These are phyloP conservation scores for Flaveria ramosissima DNA, from an alignment of 129 eudicot species.

Conservation along the genomic window DNA sequence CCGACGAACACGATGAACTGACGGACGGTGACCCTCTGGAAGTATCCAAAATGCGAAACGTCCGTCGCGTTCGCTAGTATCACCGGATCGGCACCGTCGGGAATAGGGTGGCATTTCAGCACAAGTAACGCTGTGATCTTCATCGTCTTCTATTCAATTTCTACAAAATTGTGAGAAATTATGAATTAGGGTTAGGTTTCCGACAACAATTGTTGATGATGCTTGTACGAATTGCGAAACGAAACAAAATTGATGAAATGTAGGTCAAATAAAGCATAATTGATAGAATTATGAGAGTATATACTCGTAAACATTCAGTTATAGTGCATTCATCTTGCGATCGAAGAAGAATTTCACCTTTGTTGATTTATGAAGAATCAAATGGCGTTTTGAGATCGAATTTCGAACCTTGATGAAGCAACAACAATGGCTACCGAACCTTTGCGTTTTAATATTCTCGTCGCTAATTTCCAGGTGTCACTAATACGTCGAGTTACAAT, in stretches of 20 bases:
- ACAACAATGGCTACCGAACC: not conserved
- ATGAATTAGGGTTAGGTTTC: slow-evolving; percentile 15
- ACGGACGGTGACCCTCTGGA: slow-evolving; percentile 76
- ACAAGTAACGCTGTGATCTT: slow-evolving; percentile 93
- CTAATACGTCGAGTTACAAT: not conserved
- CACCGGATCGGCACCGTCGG: slow-evolving; percentile 73
- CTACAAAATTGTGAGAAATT: slow-evolving; percentile 2
- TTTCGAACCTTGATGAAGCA: slow-evolving; percentile 6
- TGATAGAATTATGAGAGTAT: not conserved
- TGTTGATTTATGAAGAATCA: slow-evolving; percentile 22
- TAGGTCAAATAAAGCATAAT: slow-evolving; percentile 3
- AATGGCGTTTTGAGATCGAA: slow-evolving; percentile 22
- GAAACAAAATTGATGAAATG: slow-evolving; percentile 7
- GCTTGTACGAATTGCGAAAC: not conserved
- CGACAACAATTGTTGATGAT: not conserved
- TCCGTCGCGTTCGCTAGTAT: slow-evolving; percentile 73
- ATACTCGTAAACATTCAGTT: slow-evolving; percentile 10
- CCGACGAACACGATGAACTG: slow-evolving; percentile 82
- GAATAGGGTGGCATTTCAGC: slow-evolving; percentile 44
- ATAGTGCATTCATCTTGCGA: slow-evolving; percentile 25
- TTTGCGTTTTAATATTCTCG: not conserved
- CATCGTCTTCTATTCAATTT: slow-evolving; percentile 40
- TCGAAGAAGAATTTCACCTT: slow-evolving; percentile 28
- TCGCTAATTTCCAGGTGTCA: slow-evolving; percentile 2
- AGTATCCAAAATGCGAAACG: slow-evolving; percentile 76